Percentiles rank a stretch among this genome's conserved stretches.
phyloP scores from a whole-genome alignment of 2,329 filamentous ascomycete genomes.

The Moelleriella libera region DNA sequence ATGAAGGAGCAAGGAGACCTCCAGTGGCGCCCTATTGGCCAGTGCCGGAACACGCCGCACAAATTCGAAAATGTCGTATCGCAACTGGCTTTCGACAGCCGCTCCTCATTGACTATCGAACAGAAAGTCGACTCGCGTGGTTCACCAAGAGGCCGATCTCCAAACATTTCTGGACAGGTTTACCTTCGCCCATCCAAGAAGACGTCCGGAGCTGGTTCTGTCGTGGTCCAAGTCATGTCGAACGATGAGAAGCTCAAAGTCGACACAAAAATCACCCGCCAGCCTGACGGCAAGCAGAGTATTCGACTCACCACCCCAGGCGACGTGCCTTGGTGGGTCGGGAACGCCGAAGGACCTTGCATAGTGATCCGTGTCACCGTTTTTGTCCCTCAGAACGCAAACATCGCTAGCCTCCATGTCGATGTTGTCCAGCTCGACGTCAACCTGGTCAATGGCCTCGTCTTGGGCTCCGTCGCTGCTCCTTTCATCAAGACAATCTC shows the following conservation, averaged over 20 bases:
- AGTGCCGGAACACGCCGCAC: constrained; percentile 13
- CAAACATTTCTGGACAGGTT: constrained; percentile 30
- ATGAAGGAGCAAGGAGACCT: constrained; percentile 9
- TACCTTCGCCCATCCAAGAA: constrained; percentile 24
- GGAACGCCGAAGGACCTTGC: constrained; percentile 21
- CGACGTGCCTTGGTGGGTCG: constrained; percentile 16
- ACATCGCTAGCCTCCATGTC: constrained; percentile 23
- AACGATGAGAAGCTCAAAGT: constrained; percentile 28
- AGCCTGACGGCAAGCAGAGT: constrained; percentile 15
- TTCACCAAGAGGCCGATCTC: constrained; percentile 10
- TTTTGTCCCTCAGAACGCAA: constrained; percentile 26
- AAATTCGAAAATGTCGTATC: constrained; percentile 7
- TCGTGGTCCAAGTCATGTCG: constrained; percentile 29
- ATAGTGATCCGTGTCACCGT: constrained; percentile 32
- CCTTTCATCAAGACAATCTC: constrained; percentile 19
- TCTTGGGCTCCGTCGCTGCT: constrained; percentile 15
- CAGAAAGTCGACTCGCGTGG: constrained; percentile 18
- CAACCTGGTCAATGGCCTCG: constrained; percentile 23
- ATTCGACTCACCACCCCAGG: constrained; percentile 25
- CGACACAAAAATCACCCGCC: constrained; percentile 17
- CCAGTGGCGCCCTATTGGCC: constrained; percentile 11
- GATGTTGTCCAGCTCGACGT: constrained; percentile 24
- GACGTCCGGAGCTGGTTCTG: constrained; percentile 5
- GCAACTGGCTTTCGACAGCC: constrained; percentile 18
- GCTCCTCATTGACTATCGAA: constrained; percentile 22